A percentile compares a stretch with the other conserved stretches of the same genome.
Conservation (phyloP, 768 basidiomycete species). For the Neoboletus brunneissimus region DNA sequence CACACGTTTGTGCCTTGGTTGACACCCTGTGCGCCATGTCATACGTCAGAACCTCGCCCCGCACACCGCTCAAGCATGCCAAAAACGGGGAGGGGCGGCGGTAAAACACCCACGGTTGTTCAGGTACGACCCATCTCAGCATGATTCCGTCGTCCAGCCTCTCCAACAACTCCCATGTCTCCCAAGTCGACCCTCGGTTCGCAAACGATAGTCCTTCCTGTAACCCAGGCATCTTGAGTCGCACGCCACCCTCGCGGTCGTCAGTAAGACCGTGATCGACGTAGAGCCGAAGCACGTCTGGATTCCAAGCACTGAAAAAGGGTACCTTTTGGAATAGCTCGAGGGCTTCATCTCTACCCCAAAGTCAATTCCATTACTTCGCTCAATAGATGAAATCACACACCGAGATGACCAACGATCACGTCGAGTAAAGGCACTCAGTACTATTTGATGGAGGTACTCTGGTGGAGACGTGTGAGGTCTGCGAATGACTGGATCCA, state of each 20-base stretch:
- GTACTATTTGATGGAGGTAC: conserved; percentile 12
- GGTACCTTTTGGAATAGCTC: conserved; percentile 46
- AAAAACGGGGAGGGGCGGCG: background rate
- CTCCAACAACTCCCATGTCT: conserved; percentile 30
- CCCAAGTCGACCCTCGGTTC: conserved; percentile 33
- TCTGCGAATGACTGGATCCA: conserved; percentile 70
- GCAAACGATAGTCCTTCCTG: conserved; percentile 65
- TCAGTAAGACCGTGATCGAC: conserved; percentile 52
- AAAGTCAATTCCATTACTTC: background rate
- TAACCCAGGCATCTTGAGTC: conserved; percentile 62
- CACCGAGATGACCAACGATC: conserved; percentile 63
- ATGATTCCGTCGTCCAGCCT: conserved; percentile 26
- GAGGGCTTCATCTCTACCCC: conserved; percentile 57
- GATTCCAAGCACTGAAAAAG: conserved; percentile 75
- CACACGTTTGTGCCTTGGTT: conserved; percentile 8
- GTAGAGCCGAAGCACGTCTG: conserved; percentile 56
- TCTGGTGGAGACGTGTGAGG: conserved; percentile 4
- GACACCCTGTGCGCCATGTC: conserved; percentile 10
- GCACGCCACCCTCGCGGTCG: conserved; percentile 38
- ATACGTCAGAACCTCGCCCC: background rate
- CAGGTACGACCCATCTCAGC: conserved; percentile 31
- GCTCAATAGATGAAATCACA: conserved; percentile 1
- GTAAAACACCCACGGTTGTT: conserved; percentile 11
- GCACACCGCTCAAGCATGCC: background rate
- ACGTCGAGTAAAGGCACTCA: conserved; percentile 56